Evolutionary conservation across 2,329 filamentous ascomycete species (phyloP), one percentile per base, ranked within the genome.

Genomic region (Neocatenulostroma microsporum): DNA sequence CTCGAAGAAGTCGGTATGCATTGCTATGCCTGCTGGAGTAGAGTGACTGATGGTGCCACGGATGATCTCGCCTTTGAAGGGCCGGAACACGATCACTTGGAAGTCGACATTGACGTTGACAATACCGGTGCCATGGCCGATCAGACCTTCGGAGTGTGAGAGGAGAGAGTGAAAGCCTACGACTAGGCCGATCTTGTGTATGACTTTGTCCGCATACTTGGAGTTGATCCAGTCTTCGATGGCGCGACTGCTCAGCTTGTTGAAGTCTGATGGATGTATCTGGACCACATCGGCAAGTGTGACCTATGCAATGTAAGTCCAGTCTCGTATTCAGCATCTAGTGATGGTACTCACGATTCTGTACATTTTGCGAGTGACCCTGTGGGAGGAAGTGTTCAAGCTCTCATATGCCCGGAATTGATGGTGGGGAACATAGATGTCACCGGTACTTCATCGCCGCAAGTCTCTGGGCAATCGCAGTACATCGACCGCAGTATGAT

Each of bases 31-130:
- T 40, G 62, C 81, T 79, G 75, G 48, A 93, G 85, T 30, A 84
- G 77, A 53, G 93, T 85, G 24, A 46, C 80, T 80, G 61, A 98
- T 95, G 47, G 79, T 81, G 12, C 84, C 91, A 29, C 84, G 71
- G 53, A 98, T 73, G 41, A 95, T 85, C 60, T 98, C 91, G 31
- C 86, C 85, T 57, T 94, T 94, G 68, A 95, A 96, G 0, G 91
- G 91, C 17, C 91, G 80, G 61, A 96, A 98, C 20, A 98, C 87
- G 13, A 95, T 73, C 56, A 98, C 72, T 15, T 87, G 83, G 55
- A 96, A 98, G 58, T 94, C 87, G 33, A 94, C 89, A 58, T 96
- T 96, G 29, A 96, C 85, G 53, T 96, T 94, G 32, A 94, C 88
- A 21, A 89, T 74, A 15, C 91, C 91, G 13, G 82, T 87, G 19